A percentile compares a stretch with the other conserved stretches of the same genome.
phyloP scores from a whole-genome alignment of 257 asterid genomes.

The Rehmannia glutinosa region DNA sequence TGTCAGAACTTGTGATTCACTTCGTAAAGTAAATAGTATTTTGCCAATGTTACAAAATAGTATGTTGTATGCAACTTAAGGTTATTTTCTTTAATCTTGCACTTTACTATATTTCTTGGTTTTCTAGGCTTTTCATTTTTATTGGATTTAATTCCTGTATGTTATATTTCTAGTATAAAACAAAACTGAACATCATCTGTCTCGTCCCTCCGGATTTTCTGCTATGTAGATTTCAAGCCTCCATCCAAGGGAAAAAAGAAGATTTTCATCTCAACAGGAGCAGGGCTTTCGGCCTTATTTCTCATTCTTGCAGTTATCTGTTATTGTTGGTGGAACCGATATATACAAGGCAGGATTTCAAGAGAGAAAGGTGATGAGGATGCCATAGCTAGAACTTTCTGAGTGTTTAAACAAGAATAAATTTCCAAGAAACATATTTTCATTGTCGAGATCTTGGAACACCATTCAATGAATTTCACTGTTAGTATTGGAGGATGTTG shows the following conservation, averaged over 20 bases:
- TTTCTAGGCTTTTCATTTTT: not conserved
- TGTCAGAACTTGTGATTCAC: too few relatives aligned
- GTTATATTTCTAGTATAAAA: not conserved
- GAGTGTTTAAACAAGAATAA: too few relatives aligned
- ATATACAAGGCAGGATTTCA: slow-evolving; percentile 26
- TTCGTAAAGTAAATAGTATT: too few relatives aligned
- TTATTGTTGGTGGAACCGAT: slow-evolving; percentile 35
- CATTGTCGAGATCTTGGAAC: too few relatives aligned
- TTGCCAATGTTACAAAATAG: too few relatives aligned
- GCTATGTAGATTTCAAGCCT: slow-evolving; percentile 42
- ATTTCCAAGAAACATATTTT: too few relatives aligned
- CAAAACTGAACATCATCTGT: not conserved
- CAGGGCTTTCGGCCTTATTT: slow-evolving; percentile 19
- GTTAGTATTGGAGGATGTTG: too few relatives aligned
- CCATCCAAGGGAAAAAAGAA: slow-evolving; percentile 36
- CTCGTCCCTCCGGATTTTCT: too few relatives aligned
- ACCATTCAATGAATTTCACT: too few relatives aligned
- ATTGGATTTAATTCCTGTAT: not conserved
- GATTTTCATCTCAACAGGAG: slow-evolving; percentile 35
- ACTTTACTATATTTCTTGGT: not conserved
- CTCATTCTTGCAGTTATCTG: slow-evolving; percentile 26
- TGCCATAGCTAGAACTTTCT: not conserved
- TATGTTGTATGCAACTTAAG: not conserved
- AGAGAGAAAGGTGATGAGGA: slow-evolving; percentile 51
- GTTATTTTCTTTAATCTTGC: too few relatives aligned